These are phyloP conservation scores for Fusarium avenaceum DNA, from an alignment of 2,329 filamentous ascomycete species.

Conservation along the genomic window DNA sequence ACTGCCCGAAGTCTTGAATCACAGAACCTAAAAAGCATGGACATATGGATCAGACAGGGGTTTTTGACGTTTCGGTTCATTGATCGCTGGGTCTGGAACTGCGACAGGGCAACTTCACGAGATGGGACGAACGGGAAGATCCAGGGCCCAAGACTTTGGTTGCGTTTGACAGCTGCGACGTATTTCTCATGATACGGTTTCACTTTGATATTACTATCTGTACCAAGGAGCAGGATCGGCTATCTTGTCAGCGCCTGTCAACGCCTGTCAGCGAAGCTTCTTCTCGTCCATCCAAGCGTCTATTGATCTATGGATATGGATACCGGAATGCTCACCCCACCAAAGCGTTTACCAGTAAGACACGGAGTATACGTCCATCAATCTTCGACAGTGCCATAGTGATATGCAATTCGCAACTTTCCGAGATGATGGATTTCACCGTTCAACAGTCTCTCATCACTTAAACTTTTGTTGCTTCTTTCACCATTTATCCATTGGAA, in stretches of 20 bases:
- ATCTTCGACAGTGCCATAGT: conserved; percentile 7
- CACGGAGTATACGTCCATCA: neutral
- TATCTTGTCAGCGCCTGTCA: neutral
- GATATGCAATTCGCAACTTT: conserved; percentile 15
- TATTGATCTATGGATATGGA: neutral
- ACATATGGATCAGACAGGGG: conserved; percentile 9
- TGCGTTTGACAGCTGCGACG: conserved; percentile 8
- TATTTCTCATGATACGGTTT: conserved; percentile 24
- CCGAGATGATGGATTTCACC: conserved; percentile 9
- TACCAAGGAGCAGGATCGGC: neutral
- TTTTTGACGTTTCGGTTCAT: conserved; percentile 16
- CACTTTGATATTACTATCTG: neutral
- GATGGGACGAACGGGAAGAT: conserved; percentile 30
- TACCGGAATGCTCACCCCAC: neutral
- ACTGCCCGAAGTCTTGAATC: conserved; percentile 38
- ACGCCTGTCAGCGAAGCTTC: neutral
- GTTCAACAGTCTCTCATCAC: neutral
- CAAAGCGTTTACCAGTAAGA: neutral
- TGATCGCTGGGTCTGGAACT: conserved; percentile 21
- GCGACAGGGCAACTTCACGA: conserved; percentile 17
- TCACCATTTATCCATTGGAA: neutral
- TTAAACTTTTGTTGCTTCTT: neutral
- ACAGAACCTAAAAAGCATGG: conserved; percentile 23
- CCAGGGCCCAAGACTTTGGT: conserved; percentile 21
- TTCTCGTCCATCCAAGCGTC: neutral